A percentile compares a stretch with the other conserved stretches of the same genome.
phyloP scores from a whole-genome alignment of 1,284 basidiomycete species.

The Hemileia vastatrix region DNA sequence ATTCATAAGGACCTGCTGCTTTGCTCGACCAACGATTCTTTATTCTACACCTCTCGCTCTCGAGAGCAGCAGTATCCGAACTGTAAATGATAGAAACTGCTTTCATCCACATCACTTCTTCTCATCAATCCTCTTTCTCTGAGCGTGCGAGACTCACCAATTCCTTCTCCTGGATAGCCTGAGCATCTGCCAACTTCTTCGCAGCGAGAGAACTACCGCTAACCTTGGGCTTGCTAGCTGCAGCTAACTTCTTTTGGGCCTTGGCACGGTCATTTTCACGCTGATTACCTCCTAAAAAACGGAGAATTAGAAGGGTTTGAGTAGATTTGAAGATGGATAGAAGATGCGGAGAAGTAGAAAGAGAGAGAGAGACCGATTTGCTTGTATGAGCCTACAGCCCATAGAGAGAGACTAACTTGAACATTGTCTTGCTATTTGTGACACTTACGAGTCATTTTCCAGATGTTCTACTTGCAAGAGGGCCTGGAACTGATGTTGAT shows the following conservation, averaged over 20 bases:
- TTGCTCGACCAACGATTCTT: no score
- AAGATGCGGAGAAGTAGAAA: neutral
- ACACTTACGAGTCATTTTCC: no score
- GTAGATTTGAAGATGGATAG: neutral
- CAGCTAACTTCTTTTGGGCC: constrained; percentile 40
- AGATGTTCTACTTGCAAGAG: no score
- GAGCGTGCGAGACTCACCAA: constrained; percentile 25
- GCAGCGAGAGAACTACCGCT: constrained; percentile 32
- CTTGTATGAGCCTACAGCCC: no score
- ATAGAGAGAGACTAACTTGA: no score
- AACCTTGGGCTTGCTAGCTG: constrained; percentile 36
- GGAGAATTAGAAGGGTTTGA: neutral
- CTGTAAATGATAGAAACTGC: no score
- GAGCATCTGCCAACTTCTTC: constrained; percentile 37
- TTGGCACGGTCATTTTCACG: constrained; percentile 41
- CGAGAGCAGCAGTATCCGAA: no score
- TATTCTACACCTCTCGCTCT: no score
- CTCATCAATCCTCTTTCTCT: neutral
- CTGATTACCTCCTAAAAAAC: constrained; percentile 37
- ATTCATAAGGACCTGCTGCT: no score
- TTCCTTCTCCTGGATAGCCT: constrained; percentile 36
- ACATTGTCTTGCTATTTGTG: no score
- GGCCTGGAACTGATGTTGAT: no score
- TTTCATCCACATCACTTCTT: neutral
- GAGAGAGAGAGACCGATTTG: no score